Evolutionary conservation across 345 rosid species (phyloP), one percentile per base, ranked within the genome.

Genomic region (Theobroma cacao): DNA sequence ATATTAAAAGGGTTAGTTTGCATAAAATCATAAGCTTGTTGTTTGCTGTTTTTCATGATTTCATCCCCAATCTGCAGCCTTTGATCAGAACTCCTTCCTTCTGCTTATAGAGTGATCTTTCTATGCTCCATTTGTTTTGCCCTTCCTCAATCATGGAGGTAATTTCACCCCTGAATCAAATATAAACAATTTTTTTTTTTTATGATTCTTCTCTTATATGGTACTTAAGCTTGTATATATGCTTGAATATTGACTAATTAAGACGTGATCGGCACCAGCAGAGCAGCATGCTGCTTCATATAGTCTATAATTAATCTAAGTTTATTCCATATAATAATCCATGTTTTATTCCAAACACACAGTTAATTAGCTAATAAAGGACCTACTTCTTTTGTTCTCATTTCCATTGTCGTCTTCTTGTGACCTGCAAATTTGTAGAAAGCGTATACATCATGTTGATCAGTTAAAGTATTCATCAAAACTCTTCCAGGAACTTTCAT

Each of bases 381-480:
- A n/a, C 34, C 60, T 43, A 71, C 75, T 71, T 71, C 22, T 3
- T 71, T 70, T 71, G 75, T 71, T 31, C 61, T 71, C 41, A 20
- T 71, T 50, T 48, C 10, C 43, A 70, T 70, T 70, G 74, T 70
- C 59, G 24, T 70, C 0, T 48, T 13, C 40, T 48, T 50, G 43
- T 48, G 75, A 20, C 10, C 61, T 31, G 24, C 33, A 50, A 71
- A 26, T 71, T 50, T 71, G 60, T 30, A 18, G 9, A 36, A 18
- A 31, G 28, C 41, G 17, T 9, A 10, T 11, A n/a, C 13, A 43
- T 7, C 17, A 8, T 65, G 45, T 40, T 40, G 40, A 48, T 31
- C 60, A 30, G 59, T 70, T 70, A 31, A 70, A 68, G 22, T 70
- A 70, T 58, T 24, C 62, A 24, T 58, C 12, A 3, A 3, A 58